Evolutionary conservation across 2,329 filamentous ascomycete species (phyloP), one percentile per base, ranked within the genome.

Genomic region (Calonectria crousiana): DNA sequence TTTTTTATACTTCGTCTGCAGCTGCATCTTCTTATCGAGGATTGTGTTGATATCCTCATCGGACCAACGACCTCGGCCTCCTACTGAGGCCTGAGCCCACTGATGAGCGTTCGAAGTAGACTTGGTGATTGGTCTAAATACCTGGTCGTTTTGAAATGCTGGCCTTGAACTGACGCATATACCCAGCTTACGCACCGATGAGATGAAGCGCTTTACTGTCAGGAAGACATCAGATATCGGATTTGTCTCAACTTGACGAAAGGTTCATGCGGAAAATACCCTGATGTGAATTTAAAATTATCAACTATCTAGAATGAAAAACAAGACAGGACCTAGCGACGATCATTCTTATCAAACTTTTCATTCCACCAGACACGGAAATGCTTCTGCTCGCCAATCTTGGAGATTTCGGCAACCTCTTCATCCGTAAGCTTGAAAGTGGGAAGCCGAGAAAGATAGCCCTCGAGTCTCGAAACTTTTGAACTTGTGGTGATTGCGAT

Each of bases 401-500:
- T 86, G 0, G 87, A 81, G 74, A 94, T 91, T 68, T 89, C 87
- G 60, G 88, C 83, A 16, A 93, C 84, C 83, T 94, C 92, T 69
- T 88, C 86, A 0, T 88, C 85, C 13, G 90, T 91, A 75, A 94
- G 84, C 85, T 91, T 90, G 79, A 93, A 92, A 52, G 79, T 84
- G 53, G 85, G 87, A 75, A 90, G 74, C 75, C 87, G 87, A 20
- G 83, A 80, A 72, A 91, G 77, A 78, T 90, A 92, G n/a, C 86
- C 86, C 80, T 89, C 86, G 74, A 94, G 83, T 62, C 92, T 86
- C 76, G 91, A 86, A 80, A 90, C 87, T 76, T 87, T 93, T 41
- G 85, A 85, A 78, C 90, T 92, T 13, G 92, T 93, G 0, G 92
- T 93, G 69, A 93, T 80, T 2, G 86, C 87, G 34, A 92, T 88